phyloP scores from a whole-genome alignment of 768 basidiomycete species.

The Podaxis mareebaensis region DNA sequence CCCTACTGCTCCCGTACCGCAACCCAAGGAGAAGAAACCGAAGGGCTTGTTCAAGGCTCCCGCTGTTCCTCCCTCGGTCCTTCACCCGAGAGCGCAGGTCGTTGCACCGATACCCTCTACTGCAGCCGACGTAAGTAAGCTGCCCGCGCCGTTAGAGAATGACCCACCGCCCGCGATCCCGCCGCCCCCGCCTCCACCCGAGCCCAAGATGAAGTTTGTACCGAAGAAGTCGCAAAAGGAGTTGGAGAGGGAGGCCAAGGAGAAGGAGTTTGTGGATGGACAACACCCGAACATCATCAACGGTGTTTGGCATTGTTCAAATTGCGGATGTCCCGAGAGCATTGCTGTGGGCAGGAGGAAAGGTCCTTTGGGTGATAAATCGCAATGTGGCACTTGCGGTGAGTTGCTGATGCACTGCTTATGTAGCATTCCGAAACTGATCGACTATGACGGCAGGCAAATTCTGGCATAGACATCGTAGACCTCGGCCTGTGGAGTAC shows the following conservation, averaged over 20 bases:
- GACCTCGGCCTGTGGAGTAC: conserved; percentile 80
- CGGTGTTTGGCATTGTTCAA: conserved; percentile 93
- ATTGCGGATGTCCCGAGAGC: conserved; percentile 88
- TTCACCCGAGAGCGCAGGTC: conserved; percentile 63
- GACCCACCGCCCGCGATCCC: conserved; percentile 50
- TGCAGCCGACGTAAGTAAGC: conserved; percentile 49
- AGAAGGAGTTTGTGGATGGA: conserved; percentile 79
- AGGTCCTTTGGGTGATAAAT: conserved; percentile 87
- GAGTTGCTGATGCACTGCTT: conserved; percentile 31
- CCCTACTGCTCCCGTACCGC: conserved; percentile 22
- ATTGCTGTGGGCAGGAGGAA: conserved; percentile 86
- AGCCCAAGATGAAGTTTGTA: conserved; percentile 48
- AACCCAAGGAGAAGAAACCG: conserved; percentile 64
- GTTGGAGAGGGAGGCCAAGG: conserved; percentile 79
- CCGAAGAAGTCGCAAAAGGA: conserved; percentile 70
- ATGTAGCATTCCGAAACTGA: conserved; percentile 10
- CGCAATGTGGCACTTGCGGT: conserved; percentile 93
- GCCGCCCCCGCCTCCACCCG: conserved; percentile 33
- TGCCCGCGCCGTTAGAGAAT: conserved; percentile 61
- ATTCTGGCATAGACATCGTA: conserved; percentile 85
- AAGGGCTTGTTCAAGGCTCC: conserved; percentile 79
- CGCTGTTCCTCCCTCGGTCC: conserved; percentile 48
- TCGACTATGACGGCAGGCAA: conserved; percentile 55
- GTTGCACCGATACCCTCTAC: conserved; percentile 65
- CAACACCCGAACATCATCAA: conserved; percentile 81